phyloP scores from a whole-genome alignment of 768 basidiomycete genomes.

The Kwoniella heveanensis region DNA sequence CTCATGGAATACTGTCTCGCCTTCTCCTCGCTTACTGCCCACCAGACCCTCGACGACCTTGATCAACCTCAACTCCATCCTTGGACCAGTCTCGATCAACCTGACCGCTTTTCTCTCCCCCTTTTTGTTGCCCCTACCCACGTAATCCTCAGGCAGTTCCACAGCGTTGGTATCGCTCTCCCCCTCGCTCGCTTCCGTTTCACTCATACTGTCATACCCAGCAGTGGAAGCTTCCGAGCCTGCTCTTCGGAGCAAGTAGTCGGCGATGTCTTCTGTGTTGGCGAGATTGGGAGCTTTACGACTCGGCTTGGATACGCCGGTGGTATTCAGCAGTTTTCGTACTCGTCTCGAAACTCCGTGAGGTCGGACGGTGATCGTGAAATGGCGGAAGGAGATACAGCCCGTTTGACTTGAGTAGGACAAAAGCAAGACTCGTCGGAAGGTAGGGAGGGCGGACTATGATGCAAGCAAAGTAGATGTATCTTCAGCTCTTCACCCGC shows the following conservation, averaged over 20 bases:
- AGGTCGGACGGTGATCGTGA: conserved; percentile 89
- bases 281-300: conserved; percentile 66
- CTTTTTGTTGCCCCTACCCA: conserved; percentile 89
- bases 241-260: conserved; percentile 79
- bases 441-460: conserved; percentile 64
- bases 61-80: conserved; percentile 87
- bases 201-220: conserved; percentile 67
- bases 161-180: conserved; percentile 62
- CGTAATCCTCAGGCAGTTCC: conserved; percentile 85
- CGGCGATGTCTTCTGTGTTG: conserved; percentile 90
- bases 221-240: conserved; percentile 71
- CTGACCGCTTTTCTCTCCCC: conserved; percentile 87
- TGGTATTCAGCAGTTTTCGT: conserved; percentile 76
- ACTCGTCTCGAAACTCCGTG: conserved; percentile 92
- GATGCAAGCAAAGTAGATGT: no score
- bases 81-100: conserved; percentile 89
- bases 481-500: conserved; percentile 49
- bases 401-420: conserved; percentile 83
- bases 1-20: conserved; percentile 89
- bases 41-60: conserved; percentile 94
- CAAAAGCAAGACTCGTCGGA: conserved; percentile 86
- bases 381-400: conserved; percentile 91
- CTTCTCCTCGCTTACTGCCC: conserved; percentile 71
- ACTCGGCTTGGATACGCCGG: conserved; percentile 26
- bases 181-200: conserved; percentile 74